Percentiles rank a stretch among this genome's conserved stretches.
Conservation (phyloP, 176 grass and related monocot genomes). For the Puya raimondii region DNA sequence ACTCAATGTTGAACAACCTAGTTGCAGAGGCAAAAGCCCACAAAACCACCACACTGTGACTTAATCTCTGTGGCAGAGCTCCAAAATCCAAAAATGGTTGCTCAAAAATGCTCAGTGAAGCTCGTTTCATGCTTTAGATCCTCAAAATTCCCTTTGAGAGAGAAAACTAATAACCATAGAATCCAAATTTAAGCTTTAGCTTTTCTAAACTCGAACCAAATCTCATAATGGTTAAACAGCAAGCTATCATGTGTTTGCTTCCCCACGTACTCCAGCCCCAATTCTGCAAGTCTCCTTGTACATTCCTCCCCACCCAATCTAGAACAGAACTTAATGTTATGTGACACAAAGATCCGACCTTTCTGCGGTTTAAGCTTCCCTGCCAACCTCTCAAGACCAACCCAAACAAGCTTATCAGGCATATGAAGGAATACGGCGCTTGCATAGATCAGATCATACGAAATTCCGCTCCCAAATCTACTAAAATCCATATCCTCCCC, state of each 20-base stretch:
- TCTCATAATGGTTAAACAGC: conserved; percentile 94
- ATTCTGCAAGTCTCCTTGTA: conserved; percentile 38
- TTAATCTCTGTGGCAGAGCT: conserved; percentile 16
- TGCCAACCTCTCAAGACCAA: conserved; percentile 62
- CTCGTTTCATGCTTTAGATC: not conserved
- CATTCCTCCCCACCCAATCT: conserved; percentile 65
- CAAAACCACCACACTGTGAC: not conserved
- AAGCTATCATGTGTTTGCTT: conserved; percentile 87
- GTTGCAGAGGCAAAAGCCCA: not conserved
- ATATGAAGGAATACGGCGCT: conserved; percentile 87
- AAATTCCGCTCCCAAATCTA: conserved; percentile 57
- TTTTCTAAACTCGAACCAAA: conserved; percentile 84
- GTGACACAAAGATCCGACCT: conserved; percentile 80
- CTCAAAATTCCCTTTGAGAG: not conserved
- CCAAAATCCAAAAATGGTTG: conserved; percentile 11
- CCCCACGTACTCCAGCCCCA: conserved; percentile 67
- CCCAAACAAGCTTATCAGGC: conserved; percentile 73
- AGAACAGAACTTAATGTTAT: conserved; percentile 91
- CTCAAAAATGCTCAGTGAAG: not conserved
- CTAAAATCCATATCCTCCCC: conserved; percentile 85
- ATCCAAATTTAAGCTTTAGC: conserved; percentile 34
- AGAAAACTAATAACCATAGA: not conserved
- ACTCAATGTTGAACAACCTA: not conserved
- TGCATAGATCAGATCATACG: conserved; percentile 88
- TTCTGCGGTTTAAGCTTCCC: conserved; percentile 53